A percentile compares a stretch with the other conserved stretches of the same genome.
These are phyloP conservation scores for Butyriboletus pseudospeciosus DNA, from an alignment of 1,284 basidiomycete species.

Conservation along the genomic window DNA sequence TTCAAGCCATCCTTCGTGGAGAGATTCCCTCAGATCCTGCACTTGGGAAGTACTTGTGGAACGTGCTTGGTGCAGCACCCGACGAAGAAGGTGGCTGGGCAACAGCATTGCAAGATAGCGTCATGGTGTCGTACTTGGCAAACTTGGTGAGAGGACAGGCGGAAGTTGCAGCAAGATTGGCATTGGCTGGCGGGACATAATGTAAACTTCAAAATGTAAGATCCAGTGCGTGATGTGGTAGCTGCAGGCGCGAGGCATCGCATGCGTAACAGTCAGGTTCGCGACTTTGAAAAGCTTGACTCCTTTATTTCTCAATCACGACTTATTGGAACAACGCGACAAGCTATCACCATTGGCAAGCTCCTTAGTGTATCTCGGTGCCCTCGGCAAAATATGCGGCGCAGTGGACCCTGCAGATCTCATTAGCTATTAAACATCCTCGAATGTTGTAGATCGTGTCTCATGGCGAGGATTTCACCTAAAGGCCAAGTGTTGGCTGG, in stretches of 20 bases:
- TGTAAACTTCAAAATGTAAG: conserved; percentile 1
- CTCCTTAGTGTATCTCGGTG: neutral
- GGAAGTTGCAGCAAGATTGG: conserved; percentile 87
- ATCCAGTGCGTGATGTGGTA: neutral
- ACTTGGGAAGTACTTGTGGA: conserved; percentile 89
- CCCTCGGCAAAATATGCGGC: neutral
- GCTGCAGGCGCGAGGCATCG: neutral
- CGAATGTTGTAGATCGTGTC: conserved; percentile 94
- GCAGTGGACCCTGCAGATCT: neutral
- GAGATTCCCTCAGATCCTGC: conserved; percentile 80
- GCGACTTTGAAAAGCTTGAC: neutral
- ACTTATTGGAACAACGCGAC: neutral
- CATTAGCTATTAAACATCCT: conserved; percentile 87
- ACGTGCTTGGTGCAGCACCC: conserved; percentile 70
- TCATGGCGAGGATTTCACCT: conserved; percentile 85
- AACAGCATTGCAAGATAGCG: conserved; percentile 76
- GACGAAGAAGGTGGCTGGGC: conserved; percentile 76
- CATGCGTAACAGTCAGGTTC: neutral
- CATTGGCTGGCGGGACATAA: conserved; percentile 55
- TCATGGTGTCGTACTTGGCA: conserved; percentile 94
- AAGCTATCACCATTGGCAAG: neutral
- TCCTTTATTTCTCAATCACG: neutral
- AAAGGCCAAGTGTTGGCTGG: conserved; percentile 94
- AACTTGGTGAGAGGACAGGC: conserved; percentile 93
- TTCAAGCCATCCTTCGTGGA: conserved; percentile 77